Evolutionary conservation across 129 eudicot species (phyloP), one percentile per base, ranked within the genome.

Genomic region (Tanacetum coccineum): DNA sequence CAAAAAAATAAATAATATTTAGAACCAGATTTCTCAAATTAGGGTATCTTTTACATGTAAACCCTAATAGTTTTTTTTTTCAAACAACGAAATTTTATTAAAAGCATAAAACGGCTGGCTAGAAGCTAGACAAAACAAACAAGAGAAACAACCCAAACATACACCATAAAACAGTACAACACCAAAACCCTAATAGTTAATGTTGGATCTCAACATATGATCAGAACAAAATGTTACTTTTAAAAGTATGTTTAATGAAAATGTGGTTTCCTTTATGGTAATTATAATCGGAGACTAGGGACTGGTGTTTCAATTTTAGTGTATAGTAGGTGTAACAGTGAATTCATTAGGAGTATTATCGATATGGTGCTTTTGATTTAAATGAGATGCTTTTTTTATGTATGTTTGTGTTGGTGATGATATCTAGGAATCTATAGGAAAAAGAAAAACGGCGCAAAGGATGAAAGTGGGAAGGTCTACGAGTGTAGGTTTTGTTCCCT

Each of bases 401-500:
- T 9, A 10, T 58, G 4, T 58, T 59, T 18, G 15, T 65, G 61
- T 15, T 74, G 79, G 68, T 74, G 78, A 74, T 74, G 61, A 40
- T 67, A 59, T 60, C 42, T 68, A 75, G 80, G 70, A 40, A 70
- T 72, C 72, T 77, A 62, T 51, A 83, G 85, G 79, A 86, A 80
- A 78, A 91, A 85, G 91, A 88, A 88, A 81, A 81, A 78, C 88
- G 87, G 96, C 84, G 84, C 52, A 11, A 75, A 68, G 74, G 93
- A 85, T 59, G 96, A 85, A 53, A 65, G 81, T 25, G 87, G 73
- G 62, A 92, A 92, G 85, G 91, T 92, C 64, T 88, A 92, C n/a
- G 98, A 92, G 74, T 92, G 98, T 81, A 92, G 98, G 80, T 92
- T 92, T 84, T 92, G 98, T 66, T 92, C 98, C 73, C 98, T 92